Evolutionary conservation across 257 asterid species (phyloP).

Genomic region (Solanum virginianum): DNA sequence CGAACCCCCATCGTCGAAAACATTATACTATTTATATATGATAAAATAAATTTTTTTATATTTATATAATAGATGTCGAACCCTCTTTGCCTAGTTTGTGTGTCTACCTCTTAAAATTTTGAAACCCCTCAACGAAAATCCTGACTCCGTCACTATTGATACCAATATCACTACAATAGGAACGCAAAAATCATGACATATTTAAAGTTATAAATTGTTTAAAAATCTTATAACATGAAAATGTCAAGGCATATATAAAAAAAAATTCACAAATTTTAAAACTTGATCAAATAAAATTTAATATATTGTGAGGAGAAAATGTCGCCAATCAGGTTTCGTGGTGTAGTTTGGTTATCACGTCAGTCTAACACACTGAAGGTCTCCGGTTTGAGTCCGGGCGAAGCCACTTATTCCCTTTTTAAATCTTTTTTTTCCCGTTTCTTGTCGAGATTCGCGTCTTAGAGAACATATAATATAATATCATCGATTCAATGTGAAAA

Average conservation of each 20-base stretch:
- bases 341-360: constrained; percentile 93
- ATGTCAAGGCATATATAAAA: background rate
- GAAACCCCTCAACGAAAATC: no score
- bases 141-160: no score
- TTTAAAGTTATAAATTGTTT: background rate
- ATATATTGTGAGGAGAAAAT: no score
- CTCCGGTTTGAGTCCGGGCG: constrained; percentile 84
- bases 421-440: background rate
- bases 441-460: background rate
- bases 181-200: background rate
- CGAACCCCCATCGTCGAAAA: no score
- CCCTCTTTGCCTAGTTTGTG: no score
- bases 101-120: no score
- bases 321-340: constrained; percentile 29
- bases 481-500: background rate
- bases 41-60: no score
- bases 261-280: background rate
- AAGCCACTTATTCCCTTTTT: constrained; percentile 20
- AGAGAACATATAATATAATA: no score
- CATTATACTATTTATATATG: no score
- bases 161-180: no score
- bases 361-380: constrained; percentile 95
- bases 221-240: background rate
- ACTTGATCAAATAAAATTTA: background rate
- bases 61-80: no score